Conservation (phyloP, 305 asterid species). For the Fraxinus platypoda region DNA sequence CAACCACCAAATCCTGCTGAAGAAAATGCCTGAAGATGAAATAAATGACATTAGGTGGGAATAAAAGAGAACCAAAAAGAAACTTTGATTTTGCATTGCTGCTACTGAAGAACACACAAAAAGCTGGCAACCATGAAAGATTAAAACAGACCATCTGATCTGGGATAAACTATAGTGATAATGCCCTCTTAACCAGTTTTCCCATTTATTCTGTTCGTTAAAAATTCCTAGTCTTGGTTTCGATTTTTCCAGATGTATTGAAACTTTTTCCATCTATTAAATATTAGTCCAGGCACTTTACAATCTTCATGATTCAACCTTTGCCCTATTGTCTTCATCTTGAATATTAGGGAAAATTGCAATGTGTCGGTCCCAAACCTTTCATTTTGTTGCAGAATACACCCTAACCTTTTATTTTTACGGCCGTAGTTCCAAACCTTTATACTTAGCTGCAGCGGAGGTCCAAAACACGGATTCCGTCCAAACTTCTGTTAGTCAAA, state of each 20-base stretch:
- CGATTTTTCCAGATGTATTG: too few relatives aligned
- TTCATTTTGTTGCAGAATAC: too few relatives aligned
- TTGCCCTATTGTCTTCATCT: neutral
- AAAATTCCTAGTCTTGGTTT: neutral
- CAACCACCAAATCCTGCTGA: constrained; percentile 90
- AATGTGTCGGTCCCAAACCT: too few relatives aligned
- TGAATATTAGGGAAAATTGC: too few relatives aligned
- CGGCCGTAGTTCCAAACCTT: too few relatives aligned
- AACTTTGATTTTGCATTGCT: constrained; percentile 5
- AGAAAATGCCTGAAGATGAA: constrained; percentile 65
- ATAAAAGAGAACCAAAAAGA: neutral
- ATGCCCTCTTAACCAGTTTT: neutral
- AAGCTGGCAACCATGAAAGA: neutral
- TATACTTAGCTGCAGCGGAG: too few relatives aligned
- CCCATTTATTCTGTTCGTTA: neutral
- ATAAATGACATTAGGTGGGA: constrained; percentile 21
- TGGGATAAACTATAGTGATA: neutral
- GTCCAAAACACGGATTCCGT: too few relatives aligned
- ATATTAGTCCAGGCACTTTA: neutral
- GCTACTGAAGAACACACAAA: neutral
- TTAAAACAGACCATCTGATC: neutral
- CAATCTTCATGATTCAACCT: neutral
- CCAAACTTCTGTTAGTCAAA: too few relatives aligned
- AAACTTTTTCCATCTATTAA: neutral
- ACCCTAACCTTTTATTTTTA: too few relatives aligned